Base-by-base conservation (phyloP, 2,329 filamentous ascomycete species). In the Botryotinia narcissicola region DNA sequence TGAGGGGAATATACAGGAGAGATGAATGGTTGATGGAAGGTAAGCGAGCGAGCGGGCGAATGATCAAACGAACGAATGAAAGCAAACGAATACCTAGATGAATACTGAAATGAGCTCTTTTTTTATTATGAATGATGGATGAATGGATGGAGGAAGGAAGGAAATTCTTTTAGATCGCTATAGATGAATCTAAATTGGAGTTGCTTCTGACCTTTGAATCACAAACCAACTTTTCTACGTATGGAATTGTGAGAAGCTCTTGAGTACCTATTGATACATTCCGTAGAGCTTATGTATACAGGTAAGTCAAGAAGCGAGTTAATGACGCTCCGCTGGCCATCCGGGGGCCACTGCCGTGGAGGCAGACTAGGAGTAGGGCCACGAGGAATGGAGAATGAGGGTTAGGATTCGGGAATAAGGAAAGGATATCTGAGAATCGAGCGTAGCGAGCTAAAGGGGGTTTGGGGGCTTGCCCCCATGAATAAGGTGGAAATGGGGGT, bases 121-220 rank as follows among this genome's bases (percentile, higher is more conserved):
- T 54, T 35, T 54, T 37, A 37, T 51, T 68, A 68, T 29, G 46
- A 68, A 68, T 68, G 67, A 70, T 70, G 67, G 67, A 70, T 69
- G 37, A 20, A 69, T 32, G 48, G 48, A 35, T 35, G 66, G 1
- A 40, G 10, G 42, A 10, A 16, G 20, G 42, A 14, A 48, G 8
- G 44, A 20, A 51, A 40, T 12, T 70, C 18, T 62, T n/a, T 35
- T 61, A 51, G 29, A 68, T 61, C 40, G 60, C n/a, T 61, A 61
- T 61, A 62, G 68, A 70, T 70, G 40, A 70, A 44, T 61, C 20
- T 61, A 70, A 20, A 61, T 61, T 70, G 29, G 54, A 54, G 22
- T 70, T 61, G 29, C 12, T 35, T 29, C 57, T 70, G 14, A 5
- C 40, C 12, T 25, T 46, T 64, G 7, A 8, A 57, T 18, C 8